phyloP scores from a whole-genome alignment of 345 rosid species.

The Arabis hirsuta region DNA sequence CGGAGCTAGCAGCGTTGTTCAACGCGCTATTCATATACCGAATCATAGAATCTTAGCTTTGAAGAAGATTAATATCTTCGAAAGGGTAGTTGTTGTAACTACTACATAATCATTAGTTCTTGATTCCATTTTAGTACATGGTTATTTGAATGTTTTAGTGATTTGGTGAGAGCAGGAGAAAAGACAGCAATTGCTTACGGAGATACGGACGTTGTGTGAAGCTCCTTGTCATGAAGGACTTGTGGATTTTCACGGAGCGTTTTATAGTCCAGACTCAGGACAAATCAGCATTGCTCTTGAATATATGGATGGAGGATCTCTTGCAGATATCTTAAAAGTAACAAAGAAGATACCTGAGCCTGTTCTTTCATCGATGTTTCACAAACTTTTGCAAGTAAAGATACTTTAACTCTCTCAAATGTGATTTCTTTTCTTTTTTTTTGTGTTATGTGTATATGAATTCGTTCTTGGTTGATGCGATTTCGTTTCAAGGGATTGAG shows the following conservation, averaged over 20 bases:
- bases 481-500: slow-evolving; percentile 64
- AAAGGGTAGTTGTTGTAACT: slow-evolving; percentile 56
- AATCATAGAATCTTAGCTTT: slow-evolving; percentile 81
- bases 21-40: slow-evolving; percentile 93
- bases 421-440: slow-evolving; percentile 20
- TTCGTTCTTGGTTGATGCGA: slow-evolving; percentile 2
- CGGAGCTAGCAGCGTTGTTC: slow-evolving; percentile 98
- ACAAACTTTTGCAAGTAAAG: slow-evolving; percentile 78
- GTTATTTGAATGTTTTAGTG: background rate
- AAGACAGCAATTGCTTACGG: slow-evolving; percentile 91
- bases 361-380: slow-evolving; percentile 84
- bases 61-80: slow-evolving; percentile 90
- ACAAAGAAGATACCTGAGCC: slow-evolving; percentile 78
- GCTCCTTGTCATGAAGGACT: slow-evolving; percentile 92
- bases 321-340: slow-evolving; percentile 77
- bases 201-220: slow-evolving; percentile 91
- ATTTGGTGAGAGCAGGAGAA: slow-evolving; percentile 66
- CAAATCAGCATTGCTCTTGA: slow-evolving; percentile 97
- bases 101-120: background rate
- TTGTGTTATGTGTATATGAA: background rate
- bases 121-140: slow-evolving; percentile 4
- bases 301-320: slow-evolving; percentile 96
- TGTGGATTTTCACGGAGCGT: slow-evolving; percentile 96
- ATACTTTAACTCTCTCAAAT: slow-evolving; percentile 22
- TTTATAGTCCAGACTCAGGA: slow-evolving; percentile 89